Conservation (phyloP, 2,329 filamentous ascomycete species). For the Colletotrichum sublineola region DNA sequence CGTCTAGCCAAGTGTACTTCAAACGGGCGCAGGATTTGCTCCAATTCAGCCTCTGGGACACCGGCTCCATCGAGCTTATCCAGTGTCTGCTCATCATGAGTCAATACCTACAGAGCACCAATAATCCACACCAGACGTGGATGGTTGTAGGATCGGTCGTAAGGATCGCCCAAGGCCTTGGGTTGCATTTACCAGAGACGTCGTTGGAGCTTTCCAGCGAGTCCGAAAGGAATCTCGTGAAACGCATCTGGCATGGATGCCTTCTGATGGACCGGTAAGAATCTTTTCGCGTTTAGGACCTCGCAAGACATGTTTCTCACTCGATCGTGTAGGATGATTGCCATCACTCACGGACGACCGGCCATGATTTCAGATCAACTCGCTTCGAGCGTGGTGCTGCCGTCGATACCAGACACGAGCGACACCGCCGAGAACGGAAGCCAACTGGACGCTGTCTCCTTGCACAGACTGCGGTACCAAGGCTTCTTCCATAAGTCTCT, state of each 20-base stretch:
- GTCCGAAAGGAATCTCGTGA: constrained; percentile 47
- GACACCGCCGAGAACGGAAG: not conserved
- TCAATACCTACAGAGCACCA: constrained; percentile 63
- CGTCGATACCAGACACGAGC: constrained; percentile 37
- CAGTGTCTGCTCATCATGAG: constrained; percentile 62
- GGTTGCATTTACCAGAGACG: constrained; percentile 58
- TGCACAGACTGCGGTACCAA: constrained; percentile 29
- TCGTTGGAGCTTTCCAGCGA: constrained; percentile 40
- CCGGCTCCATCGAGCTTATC: constrained; percentile 58
- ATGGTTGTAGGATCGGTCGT: constrained; percentile 62
- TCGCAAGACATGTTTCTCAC: not conserved
- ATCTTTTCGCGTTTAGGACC: rapidly evolving
- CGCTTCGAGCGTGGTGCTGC: constrained; percentile 48
- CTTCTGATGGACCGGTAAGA: constrained; percentile 55
- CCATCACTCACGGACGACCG: constrained; percentile 53
- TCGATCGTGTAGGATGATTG: constrained; percentile 49
- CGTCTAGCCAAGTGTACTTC: constrained; percentile 57
- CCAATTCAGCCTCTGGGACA: constrained; percentile 58
- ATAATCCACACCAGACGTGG: constrained; percentile 63
- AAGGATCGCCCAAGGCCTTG: constrained; percentile 61
- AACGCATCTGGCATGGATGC: constrained; percentile 54
- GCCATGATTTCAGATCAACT: constrained; percentile 51
- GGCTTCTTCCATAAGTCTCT: constrained; percentile 54
- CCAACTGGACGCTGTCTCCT: not conserved
- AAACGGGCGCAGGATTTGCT: constrained; percentile 57